Evolutionary conservation across 768 basidiomycete genomes (phyloP).

Genomic region (Mycena vulgaris): DNA sequence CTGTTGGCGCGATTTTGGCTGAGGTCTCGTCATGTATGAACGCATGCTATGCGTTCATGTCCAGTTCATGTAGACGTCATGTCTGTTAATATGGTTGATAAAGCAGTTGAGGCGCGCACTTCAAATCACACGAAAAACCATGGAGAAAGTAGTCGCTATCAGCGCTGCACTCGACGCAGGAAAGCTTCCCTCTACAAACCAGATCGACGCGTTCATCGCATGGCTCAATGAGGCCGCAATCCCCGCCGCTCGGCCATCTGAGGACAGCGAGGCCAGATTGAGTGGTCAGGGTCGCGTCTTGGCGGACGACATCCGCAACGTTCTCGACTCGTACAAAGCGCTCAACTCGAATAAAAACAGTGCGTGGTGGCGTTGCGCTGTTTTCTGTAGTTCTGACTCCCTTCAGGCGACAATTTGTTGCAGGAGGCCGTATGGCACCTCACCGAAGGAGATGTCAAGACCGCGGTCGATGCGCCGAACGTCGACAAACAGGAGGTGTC

Average conservation of each 20-base stretch:
- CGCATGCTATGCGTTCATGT: no score
- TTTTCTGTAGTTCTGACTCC: not conserved
- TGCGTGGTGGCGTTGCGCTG: conserved; percentile 29
- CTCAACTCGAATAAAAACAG: conserved; percentile 62
- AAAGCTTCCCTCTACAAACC: conserved; percentile 63
- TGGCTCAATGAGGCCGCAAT: conserved; percentile 54
- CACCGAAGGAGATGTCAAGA: conserved; percentile 65
- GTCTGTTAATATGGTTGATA: no score
- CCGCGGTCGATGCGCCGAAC: conserved; percentile 51
- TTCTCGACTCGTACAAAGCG: conserved; percentile 61
- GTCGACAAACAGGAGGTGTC: conserved; percentile 60
- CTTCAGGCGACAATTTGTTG: conserved; percentile 61
- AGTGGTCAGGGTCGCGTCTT: conserved; percentile 57
- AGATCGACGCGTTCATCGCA: conserved; percentile 56
- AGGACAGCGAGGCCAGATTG: conserved; percentile 51
- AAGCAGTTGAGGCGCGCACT: no score
- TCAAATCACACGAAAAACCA: no score
- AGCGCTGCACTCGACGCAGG: conserved; percentile 66
- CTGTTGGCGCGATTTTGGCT: no score
- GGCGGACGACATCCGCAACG: conserved; percentile 51
- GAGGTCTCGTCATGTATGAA: no score
- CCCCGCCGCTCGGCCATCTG: conserved; percentile 47
- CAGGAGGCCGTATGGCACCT: conserved; percentile 78
- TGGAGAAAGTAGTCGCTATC: conserved; percentile 62
- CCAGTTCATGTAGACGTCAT: no score